These are phyloP conservation scores for Gonium pectorale DNA, from an alignment of 139 green algal genomes.

Conservation along the genomic window DNA sequence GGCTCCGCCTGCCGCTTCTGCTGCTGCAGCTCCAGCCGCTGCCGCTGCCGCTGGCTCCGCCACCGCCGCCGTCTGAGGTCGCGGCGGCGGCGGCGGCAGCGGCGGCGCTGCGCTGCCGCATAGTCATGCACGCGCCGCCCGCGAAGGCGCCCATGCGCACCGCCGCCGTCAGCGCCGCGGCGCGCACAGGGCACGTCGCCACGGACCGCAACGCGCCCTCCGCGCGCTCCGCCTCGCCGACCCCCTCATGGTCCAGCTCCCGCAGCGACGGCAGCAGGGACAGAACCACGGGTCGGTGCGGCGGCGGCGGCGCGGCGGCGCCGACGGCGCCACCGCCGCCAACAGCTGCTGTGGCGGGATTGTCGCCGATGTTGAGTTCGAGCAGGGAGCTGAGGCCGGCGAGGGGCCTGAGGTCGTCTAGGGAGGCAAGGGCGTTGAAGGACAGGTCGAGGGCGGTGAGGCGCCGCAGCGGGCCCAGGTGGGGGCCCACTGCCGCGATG, in stretches of 20 bases:
- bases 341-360: constrained; percentile 4
- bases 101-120: too few relatives aligned
- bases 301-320: background rate
- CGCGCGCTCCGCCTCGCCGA: background rate
- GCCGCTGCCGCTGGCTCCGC: background rate
- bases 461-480: background rate
- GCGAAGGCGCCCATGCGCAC: background rate
- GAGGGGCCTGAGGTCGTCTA: background rate
- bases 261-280: constrained; percentile 2
- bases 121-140: too few relatives aligned
- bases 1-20: too few relatives aligned
- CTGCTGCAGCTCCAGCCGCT: too few relatives aligned
- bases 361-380: background rate
- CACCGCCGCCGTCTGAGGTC: too few relatives aligned
- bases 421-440: constrained; percentile 7
- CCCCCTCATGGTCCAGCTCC: background rate
- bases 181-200: background rate
- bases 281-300: background rate
- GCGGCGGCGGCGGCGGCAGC: too few relatives aligned
- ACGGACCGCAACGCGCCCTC: background rate
- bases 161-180: background rate
- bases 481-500: background rate
- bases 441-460: constrained; percentile 31
- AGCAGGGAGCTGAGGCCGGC: background rate
- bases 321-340: background rate